A percentile compares a stretch with the other conserved stretches of the same genome.
phyloP scores from a whole-genome alignment of 345 rosid species.

The Aurinia saxatilis region DNA sequence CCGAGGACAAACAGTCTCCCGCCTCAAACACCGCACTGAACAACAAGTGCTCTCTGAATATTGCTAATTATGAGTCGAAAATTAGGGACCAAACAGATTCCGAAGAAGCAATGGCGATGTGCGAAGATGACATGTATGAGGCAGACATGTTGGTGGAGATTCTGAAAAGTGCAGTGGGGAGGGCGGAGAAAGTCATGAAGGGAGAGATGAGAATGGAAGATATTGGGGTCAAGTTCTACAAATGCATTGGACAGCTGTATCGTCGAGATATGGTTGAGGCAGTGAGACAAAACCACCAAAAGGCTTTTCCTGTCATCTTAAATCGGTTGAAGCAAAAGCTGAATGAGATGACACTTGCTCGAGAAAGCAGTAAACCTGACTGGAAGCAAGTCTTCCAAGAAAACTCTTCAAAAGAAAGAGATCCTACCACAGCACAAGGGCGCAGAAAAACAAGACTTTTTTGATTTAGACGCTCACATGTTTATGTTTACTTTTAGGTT shows the following conservation, averaged over 20 bases:
- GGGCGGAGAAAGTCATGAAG: not conserved
- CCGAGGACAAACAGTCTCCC: not conserved
- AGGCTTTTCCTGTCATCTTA: not conserved
- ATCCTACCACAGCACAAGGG: not conserved
- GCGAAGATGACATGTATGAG: constrained; percentile 12
- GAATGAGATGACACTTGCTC: not conserved
- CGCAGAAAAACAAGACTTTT: not conserved
- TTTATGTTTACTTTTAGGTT: too few relatives aligned
- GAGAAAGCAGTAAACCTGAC: not conserved
- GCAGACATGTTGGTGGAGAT: not conserved
- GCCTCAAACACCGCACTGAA: not conserved
- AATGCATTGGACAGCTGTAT: not conserved
- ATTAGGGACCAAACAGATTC: not conserved
- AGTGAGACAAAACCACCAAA: not conserved
- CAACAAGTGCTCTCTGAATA: not conserved
- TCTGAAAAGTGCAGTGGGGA: not conserved
- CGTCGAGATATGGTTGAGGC: not conserved
- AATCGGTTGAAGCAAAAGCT: not conserved
- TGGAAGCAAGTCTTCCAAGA: not conserved
- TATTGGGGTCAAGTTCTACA: not conserved
- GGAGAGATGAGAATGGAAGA: not conserved
- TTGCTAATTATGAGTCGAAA: too few relatives aligned
- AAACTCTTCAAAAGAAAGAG: not conserved
- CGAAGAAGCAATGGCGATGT: not conserved
- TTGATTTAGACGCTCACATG: too few relatives aligned